These are phyloP conservation scores for Vanilla planifolia DNA, from an alignment of 106 monocot genomes.

Conservation along the genomic window DNA sequence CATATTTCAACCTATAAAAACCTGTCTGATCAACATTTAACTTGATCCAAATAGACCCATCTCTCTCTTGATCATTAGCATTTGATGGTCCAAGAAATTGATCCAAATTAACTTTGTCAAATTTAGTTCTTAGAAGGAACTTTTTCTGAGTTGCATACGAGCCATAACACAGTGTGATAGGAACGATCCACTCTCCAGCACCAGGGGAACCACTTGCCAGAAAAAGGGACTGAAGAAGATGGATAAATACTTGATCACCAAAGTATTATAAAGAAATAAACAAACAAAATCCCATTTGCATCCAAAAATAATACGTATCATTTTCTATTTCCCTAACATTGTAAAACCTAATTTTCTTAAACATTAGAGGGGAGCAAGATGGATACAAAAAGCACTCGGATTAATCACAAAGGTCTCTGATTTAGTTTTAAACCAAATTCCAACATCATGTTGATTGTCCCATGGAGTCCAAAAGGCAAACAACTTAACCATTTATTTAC, in stretches of 20 bases:
- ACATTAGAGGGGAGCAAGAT: too few species aligned
- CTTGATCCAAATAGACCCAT: slow-evolving; percentile 60
- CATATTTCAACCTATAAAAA: slow-evolving; percentile 92
- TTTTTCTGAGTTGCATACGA: slow-evolving; percentile 60
- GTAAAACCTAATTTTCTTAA: too few species aligned
- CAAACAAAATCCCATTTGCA: neutral
- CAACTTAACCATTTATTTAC: too few species aligned
- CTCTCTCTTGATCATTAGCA: slow-evolving; percentile 16
- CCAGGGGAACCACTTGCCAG: slow-evolving; percentile 68
- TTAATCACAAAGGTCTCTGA: too few species aligned
- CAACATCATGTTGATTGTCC: too few species aligned
- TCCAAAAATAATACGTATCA: neutral
- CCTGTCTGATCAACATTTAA: slow-evolving; percentile 89
- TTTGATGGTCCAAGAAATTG: slow-evolving; percentile 24
- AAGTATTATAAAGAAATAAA: neutral
- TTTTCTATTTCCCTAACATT: too few species aligned
- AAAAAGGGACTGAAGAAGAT: slow-evolving; percentile 65
- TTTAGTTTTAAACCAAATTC: too few species aligned
- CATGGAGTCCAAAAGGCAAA: too few species aligned
- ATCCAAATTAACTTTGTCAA: slow-evolving; percentile 40
- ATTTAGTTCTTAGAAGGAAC: slow-evolving; percentile 57
- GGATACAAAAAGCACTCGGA: too few species aligned
- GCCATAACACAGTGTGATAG: slow-evolving; percentile 61
- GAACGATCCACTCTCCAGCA: slow-evolving; percentile 87
- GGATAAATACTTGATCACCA: slow-evolving; percentile 8